phyloP scores from a whole-genome alignment of 2,329 filamentous ascomycete species.

The Coleophoma eucalyptorum region DNA sequence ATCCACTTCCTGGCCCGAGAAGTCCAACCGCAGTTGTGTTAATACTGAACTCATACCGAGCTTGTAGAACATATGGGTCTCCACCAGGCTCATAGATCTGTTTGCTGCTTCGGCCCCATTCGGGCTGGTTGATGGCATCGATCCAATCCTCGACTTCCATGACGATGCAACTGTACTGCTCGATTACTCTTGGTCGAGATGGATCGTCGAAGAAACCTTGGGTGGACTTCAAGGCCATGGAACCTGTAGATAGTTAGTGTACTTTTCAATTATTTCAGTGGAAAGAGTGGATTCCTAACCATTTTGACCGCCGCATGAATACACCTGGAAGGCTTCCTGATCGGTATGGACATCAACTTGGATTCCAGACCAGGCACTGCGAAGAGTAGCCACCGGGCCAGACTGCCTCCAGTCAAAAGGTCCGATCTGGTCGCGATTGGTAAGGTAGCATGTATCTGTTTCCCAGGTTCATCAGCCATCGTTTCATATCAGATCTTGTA shows the following conservation, averaged over 20 bases:
- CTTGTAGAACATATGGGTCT: conserved; percentile 58
- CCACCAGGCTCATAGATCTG: conserved; percentile 58
- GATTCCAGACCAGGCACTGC: conserved; percentile 76
- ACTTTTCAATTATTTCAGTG: not conserved
- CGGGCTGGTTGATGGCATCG: conserved; percentile 86
- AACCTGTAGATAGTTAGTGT: conserved; percentile 26
- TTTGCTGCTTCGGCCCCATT: conserved; percentile 69
- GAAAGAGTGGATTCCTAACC: conserved; percentile 24
- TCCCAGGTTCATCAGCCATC: conserved; percentile 1
- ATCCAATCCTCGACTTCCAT: conserved; percentile 94
- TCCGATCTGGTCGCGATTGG: conserved; percentile 56
- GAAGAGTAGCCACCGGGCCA: conserved; percentile 61
- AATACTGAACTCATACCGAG: conserved; percentile 50
- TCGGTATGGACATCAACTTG: conserved; percentile 77
- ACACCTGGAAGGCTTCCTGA: conserved; percentile 85
- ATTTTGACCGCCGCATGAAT: conserved; percentile 76
- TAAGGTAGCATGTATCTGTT: conserved; percentile 63
- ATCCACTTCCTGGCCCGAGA: conserved; percentile 14
- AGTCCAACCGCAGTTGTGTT: conserved; percentile 19
- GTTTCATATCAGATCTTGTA: not conserved
- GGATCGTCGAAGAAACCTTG: conserved; percentile 58
- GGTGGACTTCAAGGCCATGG: conserved; percentile 62
- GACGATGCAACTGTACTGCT: conserved; percentile 80
- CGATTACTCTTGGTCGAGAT: conserved; percentile 57
- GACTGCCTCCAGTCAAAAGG: conserved; percentile 60